Evolutionary conservation across 2,329 filamentous ascomycete species (phyloP).

Genomic region (Chrysoporthe deuterocubensis): DNA sequence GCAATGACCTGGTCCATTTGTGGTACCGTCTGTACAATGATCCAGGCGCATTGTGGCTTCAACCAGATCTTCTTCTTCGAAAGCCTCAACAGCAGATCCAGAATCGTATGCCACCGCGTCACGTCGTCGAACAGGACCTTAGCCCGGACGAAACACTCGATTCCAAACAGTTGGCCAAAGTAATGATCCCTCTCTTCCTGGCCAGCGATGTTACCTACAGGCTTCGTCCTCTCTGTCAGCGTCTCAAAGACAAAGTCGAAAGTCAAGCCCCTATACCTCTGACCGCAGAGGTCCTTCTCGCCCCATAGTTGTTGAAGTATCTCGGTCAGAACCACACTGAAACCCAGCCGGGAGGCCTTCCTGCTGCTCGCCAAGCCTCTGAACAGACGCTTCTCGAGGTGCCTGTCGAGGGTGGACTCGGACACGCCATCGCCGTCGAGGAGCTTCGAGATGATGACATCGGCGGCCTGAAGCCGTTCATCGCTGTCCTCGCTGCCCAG

Average conservation of each 20-base stretch:
- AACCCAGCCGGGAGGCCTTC: conserved; percentile 86
- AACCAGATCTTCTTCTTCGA: conserved; percentile 86
- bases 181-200: conserved; percentile 86
- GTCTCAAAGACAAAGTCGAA: conserved; percentile 60
- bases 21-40: conserved; percentile 73
- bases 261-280: conserved; percentile 56
- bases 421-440: conserved; percentile 53
- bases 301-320: conserved; percentile 73
- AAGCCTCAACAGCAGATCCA: conserved; percentile 74
- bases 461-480: conserved; percentile 62
- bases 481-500: conserved; percentile 62
- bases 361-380: conserved; percentile 87
- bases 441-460: conserved; percentile 61
- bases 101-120: conserved; percentile 67
- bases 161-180: conserved; percentile 84
- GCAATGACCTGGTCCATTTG: conserved; percentile 64
- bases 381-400: conserved; percentile 73
- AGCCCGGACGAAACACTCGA: conserved; percentile 84
- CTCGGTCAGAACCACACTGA: conserved; percentile 86
- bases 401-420: conserved; percentile 59
- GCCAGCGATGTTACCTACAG: conserved; percentile 56
- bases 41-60: conserved; percentile 82
- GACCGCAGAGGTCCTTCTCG: conserved; percentile 45
- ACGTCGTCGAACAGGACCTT: conserved; percentile 67
- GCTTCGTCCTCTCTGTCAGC: conserved; percentile 59